Evolutionary conservation across 768 basidiomycete genomes (phyloP).

Genomic region (Paxillus involutus): DNA sequence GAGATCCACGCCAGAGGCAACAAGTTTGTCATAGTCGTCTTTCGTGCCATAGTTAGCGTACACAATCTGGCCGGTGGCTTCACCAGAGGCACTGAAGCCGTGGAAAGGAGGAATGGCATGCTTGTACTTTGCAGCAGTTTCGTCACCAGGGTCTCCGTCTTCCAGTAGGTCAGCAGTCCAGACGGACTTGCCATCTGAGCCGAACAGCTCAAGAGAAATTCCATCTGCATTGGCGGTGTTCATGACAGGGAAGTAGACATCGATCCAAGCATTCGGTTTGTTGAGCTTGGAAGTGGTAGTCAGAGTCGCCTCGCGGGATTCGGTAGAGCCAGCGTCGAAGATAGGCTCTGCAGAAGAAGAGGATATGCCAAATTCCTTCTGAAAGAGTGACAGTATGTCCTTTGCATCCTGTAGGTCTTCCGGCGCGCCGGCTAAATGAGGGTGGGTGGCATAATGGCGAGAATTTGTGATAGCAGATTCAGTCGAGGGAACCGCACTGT

Average conservation of each 20-base stretch:
- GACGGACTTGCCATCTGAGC: conserved; percentile 46
- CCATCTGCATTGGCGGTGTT: conserved; percentile 66
- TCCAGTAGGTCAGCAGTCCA: conserved; percentile 78
- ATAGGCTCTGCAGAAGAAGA: conserved; percentile 47
- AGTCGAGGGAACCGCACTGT: conserved; percentile 54
- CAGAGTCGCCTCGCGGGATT: conserved; percentile 69
- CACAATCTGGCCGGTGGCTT: conserved; percentile 65
- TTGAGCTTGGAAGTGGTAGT: conserved; percentile 44
- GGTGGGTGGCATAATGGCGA: conserved; percentile 59
- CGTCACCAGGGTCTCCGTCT: conserved; percentile 69
- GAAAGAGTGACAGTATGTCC: conserved; percentile 65
- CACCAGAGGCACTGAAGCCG: conserved; percentile 76
- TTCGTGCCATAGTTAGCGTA: conserved; percentile 83
- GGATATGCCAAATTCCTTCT: conserved; percentile 59
- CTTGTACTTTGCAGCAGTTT: conserved; percentile 65
- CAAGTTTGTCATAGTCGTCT: conserved; percentile 66
- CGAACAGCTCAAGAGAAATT: conserved; percentile 65
- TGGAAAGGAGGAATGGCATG: conserved; percentile 82
- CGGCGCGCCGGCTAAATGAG: conserved; percentile 69
- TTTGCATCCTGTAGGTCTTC: conserved; percentile 66
- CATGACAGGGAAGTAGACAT: conserved; percentile 85
- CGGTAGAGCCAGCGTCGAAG: conserved; percentile 66
- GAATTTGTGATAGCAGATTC: conserved; percentile 61
- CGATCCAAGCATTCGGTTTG: conserved; percentile 74
- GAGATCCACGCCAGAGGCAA: conserved; percentile 63